These are phyloP conservation scores for Colletotrichum aenigma DNA, from an alignment of 2,329 filamentous ascomycete species.

Conservation along the genomic window DNA sequence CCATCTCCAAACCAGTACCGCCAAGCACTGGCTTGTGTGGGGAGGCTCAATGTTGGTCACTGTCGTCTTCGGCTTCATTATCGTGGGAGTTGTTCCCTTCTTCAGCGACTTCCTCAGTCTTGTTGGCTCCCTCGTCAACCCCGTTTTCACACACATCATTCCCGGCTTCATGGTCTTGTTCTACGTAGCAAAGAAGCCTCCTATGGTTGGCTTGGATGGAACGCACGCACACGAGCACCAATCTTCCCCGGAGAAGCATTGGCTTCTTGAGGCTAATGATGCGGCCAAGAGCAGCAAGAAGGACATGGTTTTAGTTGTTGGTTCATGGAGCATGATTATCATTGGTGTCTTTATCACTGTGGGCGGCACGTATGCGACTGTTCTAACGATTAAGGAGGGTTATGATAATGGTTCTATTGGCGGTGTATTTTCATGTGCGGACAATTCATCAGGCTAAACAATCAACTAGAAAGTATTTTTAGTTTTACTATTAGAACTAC, in stretches of 20 bases:
- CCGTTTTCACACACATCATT: background rate
- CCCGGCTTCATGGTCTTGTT: background rate
- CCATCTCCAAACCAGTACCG: background rate
- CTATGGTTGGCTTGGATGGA: background rate
- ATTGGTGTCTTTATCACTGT: slow-evolving; percentile 24
- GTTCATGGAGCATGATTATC: slow-evolving; percentile 28
- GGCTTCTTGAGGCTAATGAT: background rate
- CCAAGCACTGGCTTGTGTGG: background rate
- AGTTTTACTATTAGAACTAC: fast-evolving
- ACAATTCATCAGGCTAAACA: slow-evolving; percentile 24
- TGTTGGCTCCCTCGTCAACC: background rate
- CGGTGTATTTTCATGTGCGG: slow-evolving; percentile 29
- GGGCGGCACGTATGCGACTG: slow-evolving; percentile 25
- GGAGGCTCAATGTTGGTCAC: background rate
- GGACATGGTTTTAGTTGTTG: slow-evolving; percentile 25
- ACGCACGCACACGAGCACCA: background rate
- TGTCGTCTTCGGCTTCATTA: background rate
- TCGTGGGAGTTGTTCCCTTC: background rate
- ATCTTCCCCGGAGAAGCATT: background rate
- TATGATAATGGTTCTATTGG: slow-evolving; percentile 25
- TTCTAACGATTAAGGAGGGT: slow-evolving; percentile 26
- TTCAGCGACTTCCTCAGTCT: background rate
- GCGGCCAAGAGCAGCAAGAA: slow-evolving; percentile 14
- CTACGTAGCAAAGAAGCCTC: background rate
- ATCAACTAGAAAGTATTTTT: fast-evolving